Percentiles rank a stretch among this genome's conserved stretches.
phyloP scores from a whole-genome alignment of 2,329 filamentous ascomycete species.

The Raffaelea ambrosiae region DNA sequence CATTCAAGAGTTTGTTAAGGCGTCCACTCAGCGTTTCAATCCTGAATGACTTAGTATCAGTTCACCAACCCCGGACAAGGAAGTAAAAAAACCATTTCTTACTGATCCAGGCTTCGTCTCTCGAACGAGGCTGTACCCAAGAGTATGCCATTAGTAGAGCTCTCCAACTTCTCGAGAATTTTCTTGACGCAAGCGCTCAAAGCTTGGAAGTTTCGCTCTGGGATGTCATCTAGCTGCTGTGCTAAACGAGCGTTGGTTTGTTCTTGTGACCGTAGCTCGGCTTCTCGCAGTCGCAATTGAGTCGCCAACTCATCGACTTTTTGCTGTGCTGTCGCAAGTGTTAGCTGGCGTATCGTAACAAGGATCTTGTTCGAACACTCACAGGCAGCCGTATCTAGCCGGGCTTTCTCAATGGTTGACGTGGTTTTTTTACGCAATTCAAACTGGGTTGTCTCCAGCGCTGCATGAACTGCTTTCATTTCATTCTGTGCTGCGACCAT shows the following conservation, averaged over 20 bases:
- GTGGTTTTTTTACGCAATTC: slow-evolving; percentile 19
- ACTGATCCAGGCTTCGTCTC: not conserved
- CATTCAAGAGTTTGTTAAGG: too few relatives aligned
- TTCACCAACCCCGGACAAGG: too few relatives aligned
- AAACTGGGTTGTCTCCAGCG: slow-evolving; percentile 21
- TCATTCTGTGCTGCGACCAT: slow-evolving; percentile 20
- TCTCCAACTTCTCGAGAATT: slow-evolving; percentile 7
- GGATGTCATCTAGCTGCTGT: slow-evolving; percentile 7
- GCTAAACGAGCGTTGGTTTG: slow-evolving; percentile 2
- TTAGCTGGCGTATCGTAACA: too few relatives aligned
- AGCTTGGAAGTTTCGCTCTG: slow-evolving; percentile 10
- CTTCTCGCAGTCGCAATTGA: slow-evolving; percentile 5
- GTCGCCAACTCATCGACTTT: slow-evolving; percentile 1
- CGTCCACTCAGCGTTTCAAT: too few relatives aligned
- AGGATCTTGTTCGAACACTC: too few relatives aligned
- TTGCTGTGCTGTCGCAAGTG: not conserved
- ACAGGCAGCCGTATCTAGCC: slow-evolving; percentile 5
- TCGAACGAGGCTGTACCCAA: not conserved
- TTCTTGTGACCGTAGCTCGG: slow-evolving; percentile 1
- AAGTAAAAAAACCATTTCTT: too few relatives aligned
- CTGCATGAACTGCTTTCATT: slow-evolving; percentile 24
- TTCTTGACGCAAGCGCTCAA: slow-evolving; percentile 8
- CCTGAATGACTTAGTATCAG: too few relatives aligned
- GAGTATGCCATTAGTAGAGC: not conserved
- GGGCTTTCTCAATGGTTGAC: slow-evolving; percentile 6